Evolutionary conservation across 139 green algal genomes (phyloP).

Genomic region (Helicosporidium sp.): DNA sequence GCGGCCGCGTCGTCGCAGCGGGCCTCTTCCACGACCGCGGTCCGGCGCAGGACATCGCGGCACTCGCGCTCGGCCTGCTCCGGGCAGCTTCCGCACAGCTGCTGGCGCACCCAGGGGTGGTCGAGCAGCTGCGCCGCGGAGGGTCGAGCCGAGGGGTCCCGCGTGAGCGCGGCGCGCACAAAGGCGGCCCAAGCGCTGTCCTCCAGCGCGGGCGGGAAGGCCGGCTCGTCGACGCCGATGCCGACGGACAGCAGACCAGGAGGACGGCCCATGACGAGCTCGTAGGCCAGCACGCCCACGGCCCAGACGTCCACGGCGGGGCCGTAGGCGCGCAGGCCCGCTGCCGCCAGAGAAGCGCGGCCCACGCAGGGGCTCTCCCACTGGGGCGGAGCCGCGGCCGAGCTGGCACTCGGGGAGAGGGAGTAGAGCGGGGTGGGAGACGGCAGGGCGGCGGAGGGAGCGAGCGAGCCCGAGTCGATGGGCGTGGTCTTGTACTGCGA

Average conservation of each 20-base stretch:
- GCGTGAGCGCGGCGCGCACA: constrained; percentile 30
- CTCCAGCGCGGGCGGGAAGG: constrained; percentile 1
- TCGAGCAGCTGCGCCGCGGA: constrained; percentile 36
- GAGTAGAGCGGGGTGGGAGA: no score
- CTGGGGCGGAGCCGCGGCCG: no score
- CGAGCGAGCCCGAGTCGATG: no score
- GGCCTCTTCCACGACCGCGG: not conserved
- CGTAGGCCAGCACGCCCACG: constrained; percentile 60
- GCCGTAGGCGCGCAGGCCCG: not conserved
- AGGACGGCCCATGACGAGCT: constrained; percentile 46
- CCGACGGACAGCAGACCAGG: constrained; percentile 12
- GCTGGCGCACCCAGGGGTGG: constrained; percentile 38
- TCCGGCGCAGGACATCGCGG: not conserved
- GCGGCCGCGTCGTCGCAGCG: not conserved
- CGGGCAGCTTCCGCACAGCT: constrained; percentile 1
- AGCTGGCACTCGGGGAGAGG: no score
- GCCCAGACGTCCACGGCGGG: constrained; percentile 45
- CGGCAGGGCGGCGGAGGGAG: no score
- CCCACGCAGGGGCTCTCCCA: no score
- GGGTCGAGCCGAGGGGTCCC: constrained; percentile 37
- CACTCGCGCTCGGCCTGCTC: not conserved
- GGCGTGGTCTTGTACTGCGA: no score
- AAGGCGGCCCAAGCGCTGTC: constrained; percentile 20
- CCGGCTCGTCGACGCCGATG: not conserved
- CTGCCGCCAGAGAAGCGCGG: not conserved